Conservation (phyloP, 495 filamentous ascomycete species). For the Xylaria grammica region DNA sequence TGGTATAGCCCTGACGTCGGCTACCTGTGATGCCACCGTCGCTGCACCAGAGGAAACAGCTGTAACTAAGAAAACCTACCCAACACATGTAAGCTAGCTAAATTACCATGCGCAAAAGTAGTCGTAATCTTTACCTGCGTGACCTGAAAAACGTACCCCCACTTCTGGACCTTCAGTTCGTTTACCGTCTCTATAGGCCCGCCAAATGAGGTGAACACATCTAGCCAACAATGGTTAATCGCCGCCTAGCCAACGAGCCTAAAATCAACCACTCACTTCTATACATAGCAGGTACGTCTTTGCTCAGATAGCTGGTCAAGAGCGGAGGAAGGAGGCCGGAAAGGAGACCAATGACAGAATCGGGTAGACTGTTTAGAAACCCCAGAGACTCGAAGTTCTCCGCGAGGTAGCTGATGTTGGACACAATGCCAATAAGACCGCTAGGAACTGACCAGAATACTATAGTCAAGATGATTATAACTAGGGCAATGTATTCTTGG, state of each 20-base stretch:
- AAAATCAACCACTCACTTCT: slow-evolving; percentile 56
- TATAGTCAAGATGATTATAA: slow-evolving; percentile 70
- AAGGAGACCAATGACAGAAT: slow-evolving; percentile 70
- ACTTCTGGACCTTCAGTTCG: slow-evolving; percentile 80
- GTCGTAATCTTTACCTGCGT: slow-evolving; percentile 56
- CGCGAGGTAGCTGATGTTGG: slow-evolving; percentile 74
- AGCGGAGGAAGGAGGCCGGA: slow-evolving; percentile 79
- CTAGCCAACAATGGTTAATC: slow-evolving; percentile 49
- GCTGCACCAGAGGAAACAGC: slow-evolving; percentile 69
- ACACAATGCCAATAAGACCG: slow-evolving; percentile 76
- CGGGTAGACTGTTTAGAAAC: slow-evolving; percentile 72
- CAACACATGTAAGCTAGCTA: background rate
- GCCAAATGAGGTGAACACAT: slow-evolving; percentile 74
- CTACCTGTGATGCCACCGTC: slow-evolving; percentile 64
- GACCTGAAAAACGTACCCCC: slow-evolving; percentile 87
- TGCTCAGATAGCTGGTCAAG: slow-evolving; percentile 77
- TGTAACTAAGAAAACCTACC: slow-evolving; percentile 77
- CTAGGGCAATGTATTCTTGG: slow-evolving; percentile 66
- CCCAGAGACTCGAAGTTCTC: slow-evolving; percentile 64
- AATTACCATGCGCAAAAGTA: background rate
- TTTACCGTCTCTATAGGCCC: slow-evolving; percentile 71
- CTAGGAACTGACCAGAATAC: slow-evolving; percentile 93
- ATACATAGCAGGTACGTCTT: slow-evolving; percentile 77
- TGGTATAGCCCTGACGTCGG: slow-evolving; percentile 62
- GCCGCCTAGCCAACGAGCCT: background rate